phyloP scores from a whole-genome alignment of 2,329 filamentous ascomycete genomes.

The Fusarium succisae region DNA sequence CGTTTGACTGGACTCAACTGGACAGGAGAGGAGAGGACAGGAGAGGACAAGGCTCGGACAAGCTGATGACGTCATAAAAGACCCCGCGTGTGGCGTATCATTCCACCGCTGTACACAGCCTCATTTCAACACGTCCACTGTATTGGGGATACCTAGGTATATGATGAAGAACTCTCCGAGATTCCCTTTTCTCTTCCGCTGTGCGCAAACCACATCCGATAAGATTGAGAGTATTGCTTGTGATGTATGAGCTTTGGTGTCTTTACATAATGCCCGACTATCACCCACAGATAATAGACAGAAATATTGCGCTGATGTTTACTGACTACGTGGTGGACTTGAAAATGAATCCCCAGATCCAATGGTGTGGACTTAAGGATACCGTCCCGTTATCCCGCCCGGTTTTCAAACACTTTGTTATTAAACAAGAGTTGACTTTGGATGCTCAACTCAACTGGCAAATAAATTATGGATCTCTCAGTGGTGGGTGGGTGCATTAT shows the following conservation, averaged over 20 bases:
- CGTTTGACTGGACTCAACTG: not conserved
- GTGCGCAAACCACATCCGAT: no score
- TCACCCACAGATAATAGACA: not conserved
- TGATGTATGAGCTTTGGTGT: not conserved
- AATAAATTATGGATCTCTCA: not conserved
- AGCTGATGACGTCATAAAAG: slow-evolving; percentile 14
- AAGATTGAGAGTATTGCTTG: not conserved
- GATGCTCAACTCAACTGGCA: not conserved
- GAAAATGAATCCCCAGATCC: not conserved
- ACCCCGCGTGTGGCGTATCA: slow-evolving; percentile 32
- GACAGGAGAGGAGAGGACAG: not conserved
- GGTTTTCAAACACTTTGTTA: not conserved
- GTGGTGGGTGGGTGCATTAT: not conserved
- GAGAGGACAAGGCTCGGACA: not conserved
- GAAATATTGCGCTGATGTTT: not conserved
- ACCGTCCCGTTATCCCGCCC: slow-evolving; percentile 1
- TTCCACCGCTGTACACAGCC: slow-evolving; percentile 9
- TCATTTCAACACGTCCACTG: not conserved
- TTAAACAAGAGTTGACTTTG: not conserved
- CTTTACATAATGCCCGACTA: not conserved
- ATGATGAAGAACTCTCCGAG: not conserved
- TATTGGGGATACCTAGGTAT: not conserved
- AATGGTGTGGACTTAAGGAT: not conserved
- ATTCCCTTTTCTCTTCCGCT: not conserved
- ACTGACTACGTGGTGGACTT: not conserved